Evolutionary conservation across 1,284 basidiomycete genomes (phyloP).

Genomic region (Tranzscheliella williamsii): DNA sequence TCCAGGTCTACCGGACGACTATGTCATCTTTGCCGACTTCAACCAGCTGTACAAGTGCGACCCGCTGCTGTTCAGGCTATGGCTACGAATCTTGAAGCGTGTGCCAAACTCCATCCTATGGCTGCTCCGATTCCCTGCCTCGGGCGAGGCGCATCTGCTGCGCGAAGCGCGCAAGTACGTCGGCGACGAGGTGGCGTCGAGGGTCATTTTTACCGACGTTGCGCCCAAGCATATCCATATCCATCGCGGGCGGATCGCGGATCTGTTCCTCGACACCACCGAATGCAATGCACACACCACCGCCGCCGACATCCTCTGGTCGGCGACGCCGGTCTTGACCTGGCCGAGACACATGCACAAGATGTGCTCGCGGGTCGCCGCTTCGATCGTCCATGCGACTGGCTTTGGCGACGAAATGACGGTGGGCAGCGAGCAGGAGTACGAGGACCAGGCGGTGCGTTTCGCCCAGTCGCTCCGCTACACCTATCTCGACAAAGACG

Average conservation of each 20-base stretch:
- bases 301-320: slow-evolving; percentile 69
- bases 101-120: slow-evolving; percentile 69
- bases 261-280: slow-evolving; percentile 70
- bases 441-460: slow-evolving; percentile 67
- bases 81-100: slow-evolving; percentile 67
- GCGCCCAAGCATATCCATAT: slow-evolving; percentile 68
- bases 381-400: slow-evolving; percentile 68
- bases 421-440: slow-evolving; percentile 65
- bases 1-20: slow-evolving; percentile 63
- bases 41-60: slow-evolving; percentile 66
- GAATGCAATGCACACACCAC: slow-evolving; percentile 73
- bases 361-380: slow-evolving; percentile 70
- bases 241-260: slow-evolving; percentile 66
- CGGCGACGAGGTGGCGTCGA: slow-evolving; percentile 66
- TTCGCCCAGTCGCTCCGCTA: slow-evolving; percentile 64
- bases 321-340: slow-evolving; percentile 69
- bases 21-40: slow-evolving; percentile 70
- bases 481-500: slow-evolving; percentile 30
- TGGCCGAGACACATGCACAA: slow-evolving; percentile 68
- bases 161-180: slow-evolving; percentile 67
- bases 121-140: slow-evolving; percentile 69
- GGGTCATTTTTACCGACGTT: slow-evolving; percentile 69
- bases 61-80: slow-evolving; percentile 66
- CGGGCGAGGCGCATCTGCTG: slow-evolving; percentile 67
- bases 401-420: slow-evolving; percentile 68